Evolutionary conservation across 202 grass and related monocot genomes (phyloP), one percentile per base, ranked within the genome.

Genomic region (Schoenoplectus triqueter): DNA sequence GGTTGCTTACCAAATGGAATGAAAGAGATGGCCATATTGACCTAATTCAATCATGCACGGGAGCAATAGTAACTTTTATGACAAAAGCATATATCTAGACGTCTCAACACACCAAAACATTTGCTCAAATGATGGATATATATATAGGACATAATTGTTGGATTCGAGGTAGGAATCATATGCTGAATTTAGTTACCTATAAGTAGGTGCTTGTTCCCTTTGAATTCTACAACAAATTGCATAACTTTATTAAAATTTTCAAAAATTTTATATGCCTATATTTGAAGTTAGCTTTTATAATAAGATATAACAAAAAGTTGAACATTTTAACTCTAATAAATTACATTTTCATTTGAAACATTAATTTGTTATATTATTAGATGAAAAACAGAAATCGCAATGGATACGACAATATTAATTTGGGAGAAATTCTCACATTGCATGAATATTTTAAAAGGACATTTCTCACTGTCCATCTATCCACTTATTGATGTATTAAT

Each of bases 1-100:
- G 14, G 74, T 78, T 78, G 74, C 14, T 54, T 78, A 57, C 74
- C 74, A 78, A 59, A 78, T 59, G 74, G 54, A 78, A 60, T 42
- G 74, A 78, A 57, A 57, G 73, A 15, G 73, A 78, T 59, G 21
- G 52, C 59, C 51, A 40, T 3, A 60, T 41, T 2, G 54, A 78
- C 74, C 52, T 44, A 60, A 15, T 40, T 78, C 54, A 78, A 78
- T 78, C 52, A 78, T 78, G 13, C 74, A 60, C 21, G 31, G 74
- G 2, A 42, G 54, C 54, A 74, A 78, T 78, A 78, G 31, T 60
- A 60, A 31, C 31, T 31, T 31, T 31, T 31, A 31, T 31, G 31
- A 31, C 31, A 31, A 31, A 31, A 31, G 46, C 8, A 57, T 78
- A 59, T 56, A 77, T 77, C 9, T 55, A 15, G 50, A 56, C 50